phyloP scores from a whole-genome alignment of 257 asterid genomes.

The Mitragyna speciosa region DNA sequence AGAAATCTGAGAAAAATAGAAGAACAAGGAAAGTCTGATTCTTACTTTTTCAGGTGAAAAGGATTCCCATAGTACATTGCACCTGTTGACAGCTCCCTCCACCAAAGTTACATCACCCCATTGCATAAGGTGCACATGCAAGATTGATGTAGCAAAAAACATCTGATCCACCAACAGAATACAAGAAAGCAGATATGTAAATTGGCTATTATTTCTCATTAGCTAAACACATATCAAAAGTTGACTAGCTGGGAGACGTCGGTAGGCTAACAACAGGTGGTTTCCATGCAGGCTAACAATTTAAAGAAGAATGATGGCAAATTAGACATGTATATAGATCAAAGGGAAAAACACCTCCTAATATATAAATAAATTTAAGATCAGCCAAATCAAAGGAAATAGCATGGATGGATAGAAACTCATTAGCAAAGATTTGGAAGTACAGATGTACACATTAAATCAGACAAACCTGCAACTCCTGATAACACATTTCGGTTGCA shows the following conservation, averaged over 20 bases:
- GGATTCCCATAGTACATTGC: slow-evolving; percentile 79
- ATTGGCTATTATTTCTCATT: slow-evolving; percentile 11
- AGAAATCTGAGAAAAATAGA: not conserved
- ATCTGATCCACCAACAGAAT: slow-evolving; percentile 50
- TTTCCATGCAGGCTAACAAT: not conserved
- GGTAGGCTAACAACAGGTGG: not conserved
- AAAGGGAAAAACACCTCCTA: not conserved
- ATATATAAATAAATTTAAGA: no score
- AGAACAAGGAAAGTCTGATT: not conserved
- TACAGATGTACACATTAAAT: slow-evolving; percentile 17
- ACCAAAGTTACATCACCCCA: slow-evolving; percentile 76
- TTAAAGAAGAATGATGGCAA: not conserved
- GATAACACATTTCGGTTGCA: slow-evolving; percentile 90
- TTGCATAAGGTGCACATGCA: slow-evolving; percentile 88
- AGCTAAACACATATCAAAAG: not conserved
- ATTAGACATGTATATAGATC: not conserved
- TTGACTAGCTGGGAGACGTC: not conserved
- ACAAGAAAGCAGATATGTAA: slow-evolving; percentile 28
- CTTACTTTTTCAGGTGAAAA: slow-evolving; percentile 75
- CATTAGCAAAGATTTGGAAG: slow-evolving; percentile 18
- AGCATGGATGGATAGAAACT: not conserved
- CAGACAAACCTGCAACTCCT: slow-evolving; percentile 82
- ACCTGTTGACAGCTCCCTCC: slow-evolving; percentile 73
- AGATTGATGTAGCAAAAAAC: slow-evolving; percentile 87
- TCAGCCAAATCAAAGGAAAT: not conserved